A percentile compares a stretch with the other conserved stretches of the same genome.
Evolutionary conservation across 305 asterid genomes (phyloP).

Genomic region (Solanum hybrid): DNA sequence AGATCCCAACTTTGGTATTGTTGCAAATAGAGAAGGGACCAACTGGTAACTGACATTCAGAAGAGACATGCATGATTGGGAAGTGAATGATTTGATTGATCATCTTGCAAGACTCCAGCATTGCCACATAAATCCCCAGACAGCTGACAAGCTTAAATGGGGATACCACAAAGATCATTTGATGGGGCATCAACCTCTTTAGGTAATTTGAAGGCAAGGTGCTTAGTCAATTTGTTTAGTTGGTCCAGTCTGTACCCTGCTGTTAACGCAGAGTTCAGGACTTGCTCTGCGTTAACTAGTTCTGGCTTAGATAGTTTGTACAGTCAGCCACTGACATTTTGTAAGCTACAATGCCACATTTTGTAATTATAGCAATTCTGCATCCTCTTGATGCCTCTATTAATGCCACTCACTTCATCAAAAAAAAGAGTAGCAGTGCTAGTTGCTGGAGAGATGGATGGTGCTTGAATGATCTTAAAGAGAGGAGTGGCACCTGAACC

Average conservation of each 20-base stretch:
- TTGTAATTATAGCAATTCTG: neutral
- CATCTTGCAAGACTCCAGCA: neutral
- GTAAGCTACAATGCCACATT: neutral
- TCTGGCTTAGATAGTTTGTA: neutral
- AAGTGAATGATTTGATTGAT: neutral
- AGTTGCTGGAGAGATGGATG: neutral
- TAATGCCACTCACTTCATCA: neutral
- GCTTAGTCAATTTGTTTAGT: neutral
- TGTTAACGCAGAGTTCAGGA: neutral
- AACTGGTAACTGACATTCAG: neutral
- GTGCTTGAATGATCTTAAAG: neutral
- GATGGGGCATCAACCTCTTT: neutral
- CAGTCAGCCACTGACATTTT: neutral
- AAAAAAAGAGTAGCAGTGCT: neutral
- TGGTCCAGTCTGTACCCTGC: neutral
- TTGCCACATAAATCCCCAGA: neutral
- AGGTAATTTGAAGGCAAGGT: neutral
- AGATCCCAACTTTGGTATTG: neutral
- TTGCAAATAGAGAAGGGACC: neutral
- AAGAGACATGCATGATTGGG: neutral
- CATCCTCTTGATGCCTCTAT: neutral
- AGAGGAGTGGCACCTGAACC: neutral
- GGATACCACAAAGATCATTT: neutral
- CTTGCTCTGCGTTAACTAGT: neutral
- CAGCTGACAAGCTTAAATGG: neutral